Conservation (phyloP, 2,329 filamentous ascomycete species). For the Plenodomus lindquistii region DNA sequence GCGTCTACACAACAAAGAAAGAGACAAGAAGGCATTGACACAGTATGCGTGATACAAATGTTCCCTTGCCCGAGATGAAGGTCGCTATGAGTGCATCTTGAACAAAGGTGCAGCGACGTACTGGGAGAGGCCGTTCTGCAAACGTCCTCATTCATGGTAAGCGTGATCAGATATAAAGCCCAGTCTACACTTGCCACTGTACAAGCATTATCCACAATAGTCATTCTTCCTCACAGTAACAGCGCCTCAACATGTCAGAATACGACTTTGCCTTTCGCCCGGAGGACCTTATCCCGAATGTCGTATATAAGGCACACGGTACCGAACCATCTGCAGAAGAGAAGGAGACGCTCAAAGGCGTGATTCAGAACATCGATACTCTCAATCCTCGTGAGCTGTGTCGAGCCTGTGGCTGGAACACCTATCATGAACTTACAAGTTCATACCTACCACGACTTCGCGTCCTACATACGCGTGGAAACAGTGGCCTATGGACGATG, state of each 20-base stretch:
- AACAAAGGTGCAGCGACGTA: too few relatives aligned
- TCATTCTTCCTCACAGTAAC: not conserved
- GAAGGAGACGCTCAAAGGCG: not conserved
- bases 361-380: not conserved
- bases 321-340: not conserved
- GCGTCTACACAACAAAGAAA: too few relatives aligned
- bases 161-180: too few relatives aligned
- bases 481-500: slow-evolving; percentile 3
- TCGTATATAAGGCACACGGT: not conserved
- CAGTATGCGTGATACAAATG: too few relatives aligned
- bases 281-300: not conserved
- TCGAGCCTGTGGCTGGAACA: slow-evolving; percentile 6
- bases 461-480: not conserved
- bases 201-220: not conserved
- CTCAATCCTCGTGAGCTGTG: not conserved
- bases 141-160: too few relatives aligned
- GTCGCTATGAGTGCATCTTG: not conserved
- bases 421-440: not conserved
- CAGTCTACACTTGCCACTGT: not conserved
- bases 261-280: not conserved
- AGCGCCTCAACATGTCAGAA: not conserved
- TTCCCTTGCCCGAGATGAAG: not conserved
- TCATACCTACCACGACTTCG: slow-evolving; percentile 5
- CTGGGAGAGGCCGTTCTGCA: too few relatives aligned
- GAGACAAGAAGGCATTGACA: too few relatives aligned